These are phyloP conservation scores for Setomelanomma holmii DNA, from an alignment of 2,329 filamentous ascomycete species.

Conservation along the genomic window DNA sequence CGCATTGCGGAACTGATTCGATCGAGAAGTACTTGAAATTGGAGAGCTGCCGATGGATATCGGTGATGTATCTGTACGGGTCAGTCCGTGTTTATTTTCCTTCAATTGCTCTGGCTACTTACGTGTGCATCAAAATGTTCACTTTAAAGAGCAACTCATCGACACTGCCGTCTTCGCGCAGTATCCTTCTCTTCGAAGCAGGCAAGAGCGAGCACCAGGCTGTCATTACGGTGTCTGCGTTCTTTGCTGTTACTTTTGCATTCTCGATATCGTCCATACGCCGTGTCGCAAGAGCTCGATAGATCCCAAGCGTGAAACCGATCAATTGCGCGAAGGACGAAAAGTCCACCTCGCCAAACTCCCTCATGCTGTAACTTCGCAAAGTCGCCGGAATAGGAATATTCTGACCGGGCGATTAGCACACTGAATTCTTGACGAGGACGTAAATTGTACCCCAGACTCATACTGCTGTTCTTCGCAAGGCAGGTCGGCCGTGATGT, in stretches of 20 bases:
- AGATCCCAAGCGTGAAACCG: conserved; percentile 76
- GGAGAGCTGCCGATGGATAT: conserved; percentile 29
- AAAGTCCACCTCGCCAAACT: conserved; percentile 76
- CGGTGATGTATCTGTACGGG: conserved; percentile 25
- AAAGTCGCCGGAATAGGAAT: conserved; percentile 57
- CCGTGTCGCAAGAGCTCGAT: conserved; percentile 65
- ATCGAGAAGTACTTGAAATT: conserved; percentile 20
- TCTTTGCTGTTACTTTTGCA: conserved; percentile 16
- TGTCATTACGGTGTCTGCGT: conserved; percentile 61
- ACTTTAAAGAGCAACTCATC: conserved; percentile 92
- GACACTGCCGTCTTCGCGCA: conserved; percentile 71
- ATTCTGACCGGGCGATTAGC: conserved; percentile 8
- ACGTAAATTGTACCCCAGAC: conserved; percentile 34
- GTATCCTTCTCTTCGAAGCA: conserved; percentile 68
- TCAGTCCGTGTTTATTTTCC: not conserved
- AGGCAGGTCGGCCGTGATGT: conserved; percentile 72
- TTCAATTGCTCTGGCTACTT: not conserved
- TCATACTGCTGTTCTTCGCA: conserved; percentile 77
- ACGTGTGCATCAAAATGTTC: conserved; percentile 30
- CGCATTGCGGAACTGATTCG: conserved; percentile 28
- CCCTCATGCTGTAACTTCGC: conserved; percentile 73
- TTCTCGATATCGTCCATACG: conserved; percentile 15
- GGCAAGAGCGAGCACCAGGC: conserved; percentile 83
- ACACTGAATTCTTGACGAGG: too few relatives aligned
- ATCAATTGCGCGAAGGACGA: conserved; percentile 85